Base-by-base conservation (phyloP, 2,329 filamentous ascomycete species). In the Talaromyces amestolkiae region DNA sequence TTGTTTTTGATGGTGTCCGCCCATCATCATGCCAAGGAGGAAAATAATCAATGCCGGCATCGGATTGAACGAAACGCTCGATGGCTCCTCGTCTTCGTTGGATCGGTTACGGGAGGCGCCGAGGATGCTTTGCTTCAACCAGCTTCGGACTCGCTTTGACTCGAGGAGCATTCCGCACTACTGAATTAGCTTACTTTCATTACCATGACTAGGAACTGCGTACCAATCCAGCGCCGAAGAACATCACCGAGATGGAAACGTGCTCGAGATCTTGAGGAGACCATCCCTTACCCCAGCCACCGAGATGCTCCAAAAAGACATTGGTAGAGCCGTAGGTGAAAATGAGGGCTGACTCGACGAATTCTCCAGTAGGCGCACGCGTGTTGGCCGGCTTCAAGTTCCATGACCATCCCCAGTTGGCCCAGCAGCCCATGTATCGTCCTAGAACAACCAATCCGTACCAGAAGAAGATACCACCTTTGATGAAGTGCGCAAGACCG, bases 401-500 rank as follows among this genome's bases (percentile, higher is more conserved):
- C 94, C 94, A 97, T 0, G 93, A 92, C 94, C 94, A 98, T 69
- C 94, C 94, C 65, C 94, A 85, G 67, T 97, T 91, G 65, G 91
- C 89, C 75, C 96, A 98, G 75, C 91, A 91, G 31, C 94, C 94
- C 73, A 93, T 87, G 90, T 92, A 97, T 64, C 94, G 89, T 35
- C 92, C 93, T 3, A 98, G 83, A 0, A 92, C 96, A 67, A 97
- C 80, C 22, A 97, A 79, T 9, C 94, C 94, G 68, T 96, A 91
- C 89, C 92, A 95, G 80, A 97, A 92, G 82, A 98, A 98, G 63
- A 98, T 90, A 3, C 91, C 91, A 54, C 94, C 94, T 76, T 98
- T 98, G 76, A 97, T 88, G 81, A 92, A 97, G 75, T 98, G 94
- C 8, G 94, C 94, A 49, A 97, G 83, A 1, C 94, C 92, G 70